Base-by-base conservation (phyloP, 768 basidiomycete genomes). In the Rhodotorula taiwanensis region DNA sequence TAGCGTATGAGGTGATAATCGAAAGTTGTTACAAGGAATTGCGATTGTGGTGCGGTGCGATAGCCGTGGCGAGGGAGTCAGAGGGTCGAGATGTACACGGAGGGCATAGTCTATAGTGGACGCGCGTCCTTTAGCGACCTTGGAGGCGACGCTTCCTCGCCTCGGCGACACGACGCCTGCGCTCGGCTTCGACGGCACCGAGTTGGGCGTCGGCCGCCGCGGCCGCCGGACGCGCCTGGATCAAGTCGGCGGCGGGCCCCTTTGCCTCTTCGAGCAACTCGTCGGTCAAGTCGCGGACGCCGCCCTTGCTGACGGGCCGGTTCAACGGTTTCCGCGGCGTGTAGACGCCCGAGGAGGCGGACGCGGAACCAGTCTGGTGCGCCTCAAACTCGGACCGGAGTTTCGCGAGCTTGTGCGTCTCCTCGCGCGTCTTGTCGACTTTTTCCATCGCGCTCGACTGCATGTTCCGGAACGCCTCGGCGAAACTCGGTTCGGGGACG, bases 381-480 rank as follows among this genome's bases (percentile, higher is more conserved):
- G 31, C 23, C 28, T 41, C 11, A 31, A 58, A 45, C 30, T 39
- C 36, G 27, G n/a, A 8, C 33, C 52, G 25, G 34, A 27, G 54
- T 48, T 25, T 33, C 48, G 58, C 53, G 25, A 48, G 48, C 43
- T 39, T 27, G 2, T 3, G 5, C 2, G 42, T 20, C 34, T 58
- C 7, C 30, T 58, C 49, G 55, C 56, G 62, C 10, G 58, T 64
- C 39, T 68, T 62, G 7, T 68, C 55, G 62, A 58, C 57, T 50
- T 65, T 65, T 34, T 65, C 67, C 30, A 25, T 31, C 41, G 53
- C 50, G 10, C 54, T 54, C 11, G 44, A 21, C 45, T 65, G 63
- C 45, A 69, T 55, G 44, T 58, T 62, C 43, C 52, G 50, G 63
- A 69, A 69, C 44, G 67, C 63, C 28, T 69, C 67, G 28, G 58